A percentile compares a stretch with the other conserved stretches of the same genome.
Evolutionary conservation across 2,329 filamentous ascomycete species (phyloP).

Genomic region (Diaporthe velutina): DNA sequence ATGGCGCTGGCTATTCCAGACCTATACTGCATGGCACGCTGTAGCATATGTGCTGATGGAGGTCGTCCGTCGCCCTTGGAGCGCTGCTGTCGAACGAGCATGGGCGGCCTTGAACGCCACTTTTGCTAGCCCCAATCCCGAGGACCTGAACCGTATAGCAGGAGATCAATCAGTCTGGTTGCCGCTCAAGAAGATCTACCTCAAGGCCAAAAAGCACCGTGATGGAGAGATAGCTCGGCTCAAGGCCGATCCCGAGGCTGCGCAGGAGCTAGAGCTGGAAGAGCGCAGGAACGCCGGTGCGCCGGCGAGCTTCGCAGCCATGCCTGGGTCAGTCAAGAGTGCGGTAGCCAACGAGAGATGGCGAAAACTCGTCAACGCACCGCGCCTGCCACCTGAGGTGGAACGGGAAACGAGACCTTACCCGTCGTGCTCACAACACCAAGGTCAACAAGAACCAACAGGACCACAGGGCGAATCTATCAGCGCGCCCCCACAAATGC

Average conservation of each 20-base stretch:
- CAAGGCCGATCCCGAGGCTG: slow-evolving; percentile 61
- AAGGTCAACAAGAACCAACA: slow-evolving; percentile 30
- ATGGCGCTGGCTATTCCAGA: slow-evolving; percentile 72
- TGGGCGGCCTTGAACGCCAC: slow-evolving; percentile 48
- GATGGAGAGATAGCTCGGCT: slow-evolving; percentile 64
- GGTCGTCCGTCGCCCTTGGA: slow-evolving; percentile 59
- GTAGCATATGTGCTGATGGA: slow-evolving; percentile 69
- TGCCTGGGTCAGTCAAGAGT: slow-evolving; percentile 60
- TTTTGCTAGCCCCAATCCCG: slow-evolving; percentile 49
- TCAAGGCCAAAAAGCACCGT: slow-evolving; percentile 65
- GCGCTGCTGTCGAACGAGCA: slow-evolving; percentile 46
- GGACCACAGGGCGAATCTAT: not conserved
- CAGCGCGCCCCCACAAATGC: not conserved
- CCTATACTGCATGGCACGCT: slow-evolving; percentile 71
- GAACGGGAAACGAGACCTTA: not conserved
- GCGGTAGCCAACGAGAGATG: slow-evolving; percentile 64
- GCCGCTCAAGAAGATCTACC: slow-evolving; percentile 66
- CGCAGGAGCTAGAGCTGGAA: slow-evolving; percentile 61
- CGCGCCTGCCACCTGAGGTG: slow-evolving; percentile 40
- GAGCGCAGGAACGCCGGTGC: slow-evolving; percentile 58
- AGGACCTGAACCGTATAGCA: slow-evolving; percentile 59
- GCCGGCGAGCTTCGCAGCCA: slow-evolving; percentile 61
- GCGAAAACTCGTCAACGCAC: slow-evolving; percentile 59
- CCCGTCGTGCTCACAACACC: slow-evolving; percentile 17
- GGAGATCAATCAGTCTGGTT: slow-evolving; percentile 64